Evolutionary conservation across 176 grass and related monocot genomes (phyloP), one percentile per base, ranked within the genome.

Genomic region (Aegilops umbellulata): DNA sequence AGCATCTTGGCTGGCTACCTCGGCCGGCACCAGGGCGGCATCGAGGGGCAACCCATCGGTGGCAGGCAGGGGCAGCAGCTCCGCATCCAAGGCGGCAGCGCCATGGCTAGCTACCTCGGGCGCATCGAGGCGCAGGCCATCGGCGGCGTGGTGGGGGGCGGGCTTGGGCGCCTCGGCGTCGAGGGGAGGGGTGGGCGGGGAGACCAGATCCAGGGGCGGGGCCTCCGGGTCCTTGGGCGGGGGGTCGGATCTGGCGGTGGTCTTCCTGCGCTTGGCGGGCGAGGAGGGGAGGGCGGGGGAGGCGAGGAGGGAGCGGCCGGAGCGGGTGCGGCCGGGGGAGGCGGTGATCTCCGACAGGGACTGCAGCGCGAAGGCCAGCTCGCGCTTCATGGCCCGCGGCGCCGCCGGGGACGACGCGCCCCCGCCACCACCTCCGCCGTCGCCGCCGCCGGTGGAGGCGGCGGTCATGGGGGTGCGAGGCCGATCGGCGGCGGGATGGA

Each of bases 331-430:
- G 35, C 90, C 90, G 2, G 83, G 71, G 32, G 87, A 83, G 27
- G 87, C 79, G 23, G 79, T 26, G 83, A 85, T 86, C 63, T 77
- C 73, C 72, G 87, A 85, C 35, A 89, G 74, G 13, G 83, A 85
- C 57, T 78, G 83, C 35, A 92, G 87, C 26, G 90, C 90, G 74
- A 92, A 92, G 73, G 90, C 83, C 60, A 92, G 87, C 86, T 92
- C 90, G 13, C 90, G 90, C 87, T 89, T 92, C 83, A 89, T 86
- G 75, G 86, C 79, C 41, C 89, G 89, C 19, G 84, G 84, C 44
- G 76, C 41, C 44, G 84, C 6, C 16, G 84, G 12, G 0, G 51
- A 85, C 10, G 72, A 20, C 1, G 5, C 44, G 24, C 72, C 42
- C 2, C 19, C 53, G 19, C 53, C 47, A 2, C 46, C 47, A 7